phyloP scores from a whole-genome alignment of 371 early-diverging fungal species.

The Nematocida ironsii region DNA sequence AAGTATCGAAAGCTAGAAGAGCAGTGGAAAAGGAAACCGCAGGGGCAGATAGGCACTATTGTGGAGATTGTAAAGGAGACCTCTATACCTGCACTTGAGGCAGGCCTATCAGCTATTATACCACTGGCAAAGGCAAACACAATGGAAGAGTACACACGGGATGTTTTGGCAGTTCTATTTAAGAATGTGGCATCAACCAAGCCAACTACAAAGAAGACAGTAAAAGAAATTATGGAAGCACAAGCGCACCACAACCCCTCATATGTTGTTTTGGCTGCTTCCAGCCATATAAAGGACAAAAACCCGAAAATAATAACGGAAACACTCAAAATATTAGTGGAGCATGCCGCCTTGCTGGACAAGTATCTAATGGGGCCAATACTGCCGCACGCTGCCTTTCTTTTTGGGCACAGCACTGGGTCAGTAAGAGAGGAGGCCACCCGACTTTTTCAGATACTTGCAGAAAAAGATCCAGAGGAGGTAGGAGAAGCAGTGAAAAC shows the following conservation, averaged over 20 bases:
- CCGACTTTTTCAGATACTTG: slow-evolving; percentile 45
- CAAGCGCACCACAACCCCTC: slow-evolving; percentile 9
- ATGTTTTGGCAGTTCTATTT: slow-evolving; percentile 17
- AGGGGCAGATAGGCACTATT: not conserved
- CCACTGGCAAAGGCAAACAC: slow-evolving; percentile 33
- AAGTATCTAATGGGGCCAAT: slow-evolving; percentile 4
- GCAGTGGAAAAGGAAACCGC: slow-evolving; percentile 33
- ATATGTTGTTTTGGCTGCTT: slow-evolving; percentile 11
- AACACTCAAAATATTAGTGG: slow-evolving; percentile 26
- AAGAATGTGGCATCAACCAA: slow-evolving; percentile 38
- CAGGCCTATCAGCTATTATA: slow-evolving; percentile 41
- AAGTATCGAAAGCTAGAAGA: slow-evolving; percentile 28
- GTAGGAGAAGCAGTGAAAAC: slow-evolving; percentile 20
- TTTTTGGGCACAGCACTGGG: slow-evolving; percentile 44
- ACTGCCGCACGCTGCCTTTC: slow-evolving; percentile 6
- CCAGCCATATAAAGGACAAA: slow-evolving; percentile 26
- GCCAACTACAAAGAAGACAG: slow-evolving; percentile 40
- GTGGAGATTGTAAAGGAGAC: slow-evolving; percentile 43
- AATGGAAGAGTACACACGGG: slow-evolving; percentile 13
- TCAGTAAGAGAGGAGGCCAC: slow-evolving; percentile 55
- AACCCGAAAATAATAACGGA: slow-evolving; percentile 53
- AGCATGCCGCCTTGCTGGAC: not conserved
- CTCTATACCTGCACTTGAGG: slow-evolving; percentile 48
- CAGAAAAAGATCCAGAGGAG: slow-evolving; percentile 17
- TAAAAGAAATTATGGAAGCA: slow-evolving; percentile 18